phyloP scores from a whole-genome alignment of 768 basidiomycete species.

The Pleurotus giganteus region DNA sequence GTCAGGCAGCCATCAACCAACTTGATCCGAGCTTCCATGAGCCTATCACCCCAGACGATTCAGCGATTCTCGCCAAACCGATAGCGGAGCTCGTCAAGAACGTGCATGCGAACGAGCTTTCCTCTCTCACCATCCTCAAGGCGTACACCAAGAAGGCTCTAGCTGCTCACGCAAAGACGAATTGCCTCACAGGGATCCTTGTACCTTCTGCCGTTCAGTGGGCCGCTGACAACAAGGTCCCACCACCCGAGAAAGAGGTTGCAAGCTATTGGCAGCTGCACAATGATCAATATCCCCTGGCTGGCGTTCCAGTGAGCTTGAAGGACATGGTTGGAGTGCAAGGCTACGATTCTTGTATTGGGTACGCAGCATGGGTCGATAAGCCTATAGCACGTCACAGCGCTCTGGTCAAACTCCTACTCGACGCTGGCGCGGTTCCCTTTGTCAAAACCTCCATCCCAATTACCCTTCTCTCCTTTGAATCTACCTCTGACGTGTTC shows the following conservation, averaged over 20 bases:
- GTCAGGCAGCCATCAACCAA: conserved; percentile 26
- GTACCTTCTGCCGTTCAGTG: conserved; percentile 35
- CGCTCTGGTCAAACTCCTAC: conserved; percentile 49
- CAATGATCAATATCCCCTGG: conserved; percentile 36
- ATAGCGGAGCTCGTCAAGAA: conserved; percentile 26
- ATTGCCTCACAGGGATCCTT: conserved; percentile 59
- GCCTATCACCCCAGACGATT: conserved; percentile 26
- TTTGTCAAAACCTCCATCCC: conserved; percentile 70
- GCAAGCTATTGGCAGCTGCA: conserved; percentile 19
- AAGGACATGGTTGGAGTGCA: conserved; percentile 55
- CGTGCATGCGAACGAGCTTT: conserved; percentile 27
- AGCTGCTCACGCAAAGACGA: conserved; percentile 43
- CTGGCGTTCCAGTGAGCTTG: conserved; percentile 53
- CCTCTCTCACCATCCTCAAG: conserved; percentile 32
- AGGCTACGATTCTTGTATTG: conserved; percentile 58
- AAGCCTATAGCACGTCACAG: conserved; percentile 46
- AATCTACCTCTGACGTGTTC: conserved; percentile 55
- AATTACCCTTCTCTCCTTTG: conserved; percentile 56
- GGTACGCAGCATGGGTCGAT: conserved; percentile 51
- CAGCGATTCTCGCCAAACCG: conserved; percentile 26
- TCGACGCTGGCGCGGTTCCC: conserved; percentile 61
- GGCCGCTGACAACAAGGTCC: conserved; percentile 17
- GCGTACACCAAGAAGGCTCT: conserved; percentile 47
- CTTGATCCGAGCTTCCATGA: conserved; percentile 28
- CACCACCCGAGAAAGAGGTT: neutral